Evolutionary conservation across 1,139 yeast species (phyloP).

Genomic region (Scheffersomyces illinoinensis): DNA sequence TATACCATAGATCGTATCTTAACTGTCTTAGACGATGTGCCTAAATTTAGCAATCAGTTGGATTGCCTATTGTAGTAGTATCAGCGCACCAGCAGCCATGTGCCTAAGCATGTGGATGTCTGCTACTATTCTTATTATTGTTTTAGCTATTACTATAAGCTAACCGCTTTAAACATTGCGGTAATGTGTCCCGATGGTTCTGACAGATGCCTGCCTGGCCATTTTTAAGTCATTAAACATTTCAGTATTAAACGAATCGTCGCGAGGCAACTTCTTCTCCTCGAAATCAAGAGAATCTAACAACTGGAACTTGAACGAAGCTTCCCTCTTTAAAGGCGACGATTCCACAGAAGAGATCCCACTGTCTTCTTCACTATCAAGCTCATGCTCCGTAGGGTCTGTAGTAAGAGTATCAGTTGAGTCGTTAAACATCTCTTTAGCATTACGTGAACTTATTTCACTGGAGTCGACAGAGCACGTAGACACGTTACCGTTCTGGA

Average conservation of each 20-base stretch:
- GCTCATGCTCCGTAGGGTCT: slow-evolving; percentile 6
- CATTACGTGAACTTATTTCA: slow-evolving; percentile 9
- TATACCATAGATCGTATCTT: no score
- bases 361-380: neutral
- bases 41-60: neutral
- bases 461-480: slow-evolving; percentile 15
- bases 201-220: neutral
- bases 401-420: slow-evolving; percentile 24
- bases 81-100: neutral
- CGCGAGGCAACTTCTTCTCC: neutral
- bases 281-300: neutral
- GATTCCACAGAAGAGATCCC: neutral
- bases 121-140: neutral
- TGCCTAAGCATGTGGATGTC: neutral
- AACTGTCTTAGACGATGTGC: neutral
- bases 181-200: neutral
- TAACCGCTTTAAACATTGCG: neutral
- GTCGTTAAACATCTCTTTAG: slow-evolving; percentile 16
- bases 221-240: neutral
- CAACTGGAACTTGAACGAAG: neutral
- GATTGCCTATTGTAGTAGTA: neutral
- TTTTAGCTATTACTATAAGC: neutral
- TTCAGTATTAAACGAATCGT: neutral
- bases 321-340: neutral
- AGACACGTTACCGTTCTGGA: slow-evolving; percentile 9